These are phyloP conservation scores for Eucalyptus marginata DNA, from an alignment of 345 rosid species.

Conservation along the genomic window DNA sequence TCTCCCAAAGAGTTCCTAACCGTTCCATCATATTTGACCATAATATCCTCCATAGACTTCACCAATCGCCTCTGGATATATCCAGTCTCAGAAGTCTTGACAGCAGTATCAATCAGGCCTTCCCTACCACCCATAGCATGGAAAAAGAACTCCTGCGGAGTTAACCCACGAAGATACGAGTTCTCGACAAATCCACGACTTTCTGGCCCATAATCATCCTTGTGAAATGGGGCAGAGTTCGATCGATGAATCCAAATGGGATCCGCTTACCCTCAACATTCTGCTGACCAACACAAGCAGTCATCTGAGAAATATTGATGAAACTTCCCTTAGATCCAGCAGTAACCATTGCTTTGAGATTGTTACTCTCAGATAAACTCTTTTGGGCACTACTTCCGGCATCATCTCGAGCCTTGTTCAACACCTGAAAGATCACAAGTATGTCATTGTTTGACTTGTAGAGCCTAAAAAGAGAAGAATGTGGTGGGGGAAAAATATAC, in stretches of 20 bases:
- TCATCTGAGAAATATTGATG: constrained; percentile 96
- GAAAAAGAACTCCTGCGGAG: constrained; percentile 98
- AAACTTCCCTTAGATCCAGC: constrained; percentile 99
- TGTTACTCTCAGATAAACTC: constrained; percentile 94
- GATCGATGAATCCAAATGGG: constrained; percentile 78
- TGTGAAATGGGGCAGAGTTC: constrained; percentile 94
- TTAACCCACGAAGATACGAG: constrained; percentile 91
- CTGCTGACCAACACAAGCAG: constrained; percentile 99
- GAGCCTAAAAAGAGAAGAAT: background rate
- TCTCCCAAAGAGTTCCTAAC: constrained; percentile 95
- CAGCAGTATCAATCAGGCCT: constrained; percentile 98
- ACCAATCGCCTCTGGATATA: constrained; percentile 98
- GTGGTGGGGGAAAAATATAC: background rate
- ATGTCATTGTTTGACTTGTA: background rate
- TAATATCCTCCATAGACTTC: constrained; percentile 99
- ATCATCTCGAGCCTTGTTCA: constrained; percentile 98
- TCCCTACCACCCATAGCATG: constrained; percentile 99
- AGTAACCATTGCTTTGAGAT: constrained; percentile 98
- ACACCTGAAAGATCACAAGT: constrained; percentile 27
- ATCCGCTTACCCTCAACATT: constrained; percentile 98
- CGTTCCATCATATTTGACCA: constrained; percentile 98
- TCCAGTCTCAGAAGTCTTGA: constrained; percentile 98
- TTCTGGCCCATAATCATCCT: constrained; percentile 93
- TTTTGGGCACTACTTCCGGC: constrained; percentile 97
- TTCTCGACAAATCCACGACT: constrained; percentile 99